Evolutionary conservation across 257 asterid species (phyloP).

Genomic region (Avicennia marina): DNA sequence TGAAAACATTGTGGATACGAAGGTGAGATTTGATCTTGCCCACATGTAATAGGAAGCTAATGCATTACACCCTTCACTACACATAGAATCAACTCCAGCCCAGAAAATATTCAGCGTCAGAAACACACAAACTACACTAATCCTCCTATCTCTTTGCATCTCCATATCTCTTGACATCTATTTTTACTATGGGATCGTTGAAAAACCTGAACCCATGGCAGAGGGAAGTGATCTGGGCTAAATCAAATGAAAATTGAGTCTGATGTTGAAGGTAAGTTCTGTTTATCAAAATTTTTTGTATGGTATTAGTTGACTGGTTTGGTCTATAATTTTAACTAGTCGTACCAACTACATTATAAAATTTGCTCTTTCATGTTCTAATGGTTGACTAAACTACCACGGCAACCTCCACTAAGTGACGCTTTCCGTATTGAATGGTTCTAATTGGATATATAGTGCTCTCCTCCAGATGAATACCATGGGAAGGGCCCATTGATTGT

Average conservation of each 20-base stretch:
- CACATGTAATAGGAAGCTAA: slow-evolving; percentile 62
- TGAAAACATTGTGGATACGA: slow-evolving; percentile 36
- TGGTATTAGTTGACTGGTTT: slow-evolving; percentile 23
- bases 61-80: slow-evolving; percentile 40
- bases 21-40: slow-evolving; percentile 43
- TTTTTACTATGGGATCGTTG: background rate
- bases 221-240: background rate
- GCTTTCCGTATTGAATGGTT: background rate
- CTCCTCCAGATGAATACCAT: background rate
- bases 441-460: background rate
- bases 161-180: slow-evolving; percentile 17
- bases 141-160: slow-evolving; percentile 12
- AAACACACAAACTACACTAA: slow-evolving; percentile 8
- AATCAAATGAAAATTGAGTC: background rate
- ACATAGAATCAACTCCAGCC: slow-evolving; percentile 35
- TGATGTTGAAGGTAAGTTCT: background rate
- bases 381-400: background rate
- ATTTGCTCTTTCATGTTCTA: background rate
- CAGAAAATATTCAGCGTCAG: slow-evolving; percentile 15
- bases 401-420: slow-evolving; percentile 1
- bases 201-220: background rate
- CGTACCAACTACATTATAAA: slow-evolving; percentile 7
- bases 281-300: background rate
- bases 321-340: slow-evolving; percentile 2
- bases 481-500: too few species aligned